Base-by-base conservation (phyloP, 176 grass and related monocot genomes). In the Hsuehochloa calcarea region DNA sequence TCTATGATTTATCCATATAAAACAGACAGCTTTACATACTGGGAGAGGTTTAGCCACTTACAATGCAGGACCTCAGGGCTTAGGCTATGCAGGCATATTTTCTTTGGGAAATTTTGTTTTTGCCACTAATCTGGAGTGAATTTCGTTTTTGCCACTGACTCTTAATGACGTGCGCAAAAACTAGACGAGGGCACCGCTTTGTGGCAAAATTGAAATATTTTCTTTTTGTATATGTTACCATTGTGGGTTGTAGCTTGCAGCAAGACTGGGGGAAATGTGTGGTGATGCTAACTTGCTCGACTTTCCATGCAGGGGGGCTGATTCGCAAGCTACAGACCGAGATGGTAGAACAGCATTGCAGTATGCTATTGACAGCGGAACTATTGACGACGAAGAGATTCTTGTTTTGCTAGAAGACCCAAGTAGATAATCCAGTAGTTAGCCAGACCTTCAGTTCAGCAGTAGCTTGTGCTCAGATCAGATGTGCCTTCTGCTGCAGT, bases 401-500 rank as follows among this genome's bases (percentile, higher is more conserved):
- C 88, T 96, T 84, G 84, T 90, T 88, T 93, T 99, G 79, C 84
- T 96, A 79, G 93, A 94, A 75, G 92, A 91, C 85, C 70, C 91
- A 82, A 74, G 79, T 92, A 96, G 97, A 89, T 94, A 86, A 70
- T 65, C 46, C 81, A 80, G 43, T 85, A 81, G 88, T 9, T 84
- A 63, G 64, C 68, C 69, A 71, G n/a, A 39, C 54, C 59, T 72
- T 65, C 52, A 74, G 69, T 59, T 77, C 16, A 73, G 62, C 11
- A 17, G 74, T 43, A 59, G 15, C 45, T 23, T 40, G 71, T 25
- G 84, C 45, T 6, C 54, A 4, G 46, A 15, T 49, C 64, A 4
- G 46, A 15, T 14, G 83, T 3, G 23, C 60, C 0, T 44, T 40
- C 19, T 86, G 71, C 52, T 25, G 52, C 54, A 68, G 75, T 82